Base-by-base conservation (phyloP, 495 filamentous ascomycete species). In the Penicillium subrubescens region DNA sequence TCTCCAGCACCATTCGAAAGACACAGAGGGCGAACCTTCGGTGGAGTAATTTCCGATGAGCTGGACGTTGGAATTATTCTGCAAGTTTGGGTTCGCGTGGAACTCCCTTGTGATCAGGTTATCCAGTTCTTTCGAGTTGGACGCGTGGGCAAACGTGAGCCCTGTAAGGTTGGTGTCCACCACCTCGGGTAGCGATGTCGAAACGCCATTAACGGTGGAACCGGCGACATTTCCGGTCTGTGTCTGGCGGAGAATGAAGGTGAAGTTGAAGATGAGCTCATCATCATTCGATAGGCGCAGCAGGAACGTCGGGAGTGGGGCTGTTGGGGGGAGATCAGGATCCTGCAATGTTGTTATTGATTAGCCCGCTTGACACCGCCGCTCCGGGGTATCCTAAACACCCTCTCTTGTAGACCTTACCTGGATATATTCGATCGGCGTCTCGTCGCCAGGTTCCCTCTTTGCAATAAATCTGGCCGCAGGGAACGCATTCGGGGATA, bases 21-120 rank as follows among this genome's bases (percentile, higher is more conserved):
- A 89, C 54, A 97, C 90, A 5, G 92, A 93, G 12, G 88, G 79
- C 63, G 83, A 90, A 19, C 93, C 92, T 11, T 85, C 88, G 1
- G 95, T 99, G 0, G 87, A 83, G 75, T 86, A 97, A 73, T 95
- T 92, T 0, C 95, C 95, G 8, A 98, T 88, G 15, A 99, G 80
- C 63, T 94, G 90, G 14, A 99, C 95, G 75, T 97, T 97, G 27
- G 93, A 86, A 68, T 98, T 97, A 72, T 97, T 97, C 80, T 99
- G 95, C 33, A 99, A 80, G 74, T 99, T 99, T 0, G 96, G 95
- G 67, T 99, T 94, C 33, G 94, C 93, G 65, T 98, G 92, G 71
- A 99, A 97, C 75, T 99, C 95, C 65, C 93, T 83, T 23, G 92
- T 97, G 50, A 97, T 89, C 29, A 99, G 81, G 67, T 95, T 97